Percentiles rank a stretch among this genome's conserved stretches.
phyloP scores from a whole-genome alignment of 495 filamentous ascomycete genomes.

The Cercophora sp. region DNA sequence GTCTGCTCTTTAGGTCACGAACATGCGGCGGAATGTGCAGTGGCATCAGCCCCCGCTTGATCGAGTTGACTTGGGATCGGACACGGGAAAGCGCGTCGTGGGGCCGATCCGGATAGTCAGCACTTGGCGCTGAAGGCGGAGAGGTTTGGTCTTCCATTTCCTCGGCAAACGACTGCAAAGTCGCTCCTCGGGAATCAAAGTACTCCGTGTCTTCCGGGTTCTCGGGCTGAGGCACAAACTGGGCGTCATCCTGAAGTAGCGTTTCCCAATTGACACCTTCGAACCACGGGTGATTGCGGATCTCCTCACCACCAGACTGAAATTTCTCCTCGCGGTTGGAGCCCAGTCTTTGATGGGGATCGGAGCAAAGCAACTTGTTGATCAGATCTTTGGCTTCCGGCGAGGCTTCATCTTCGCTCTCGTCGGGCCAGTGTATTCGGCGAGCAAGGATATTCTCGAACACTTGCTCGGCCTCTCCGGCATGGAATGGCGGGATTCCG shows the following conservation, averaged over 20 bases:
- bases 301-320: constrained; percentile 80
- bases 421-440: constrained; percentile 82
- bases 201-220: constrained; percentile 98
- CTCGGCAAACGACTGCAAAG: constrained; percentile 80
- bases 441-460: constrained; percentile 94
- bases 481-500: constrained; percentile 90
- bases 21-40: constrained; percentile 95
- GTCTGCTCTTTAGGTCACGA: constrained; percentile 76
- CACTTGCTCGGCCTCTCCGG: constrained; percentile 82
- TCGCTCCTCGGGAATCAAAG: constrained; percentile 89
- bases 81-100: constrained; percentile 93
- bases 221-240: constrained; percentile 89
- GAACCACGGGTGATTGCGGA: constrained; percentile 87
- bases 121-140: constrained; percentile 60
- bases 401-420: constrained; percentile 67
- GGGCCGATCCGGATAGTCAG: constrained; percentile 77
- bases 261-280: constrained; percentile 83
- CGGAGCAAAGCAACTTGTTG: constrained; percentile 77
- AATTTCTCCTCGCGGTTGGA: constrained; percentile 77
- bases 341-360: constrained; percentile 77
- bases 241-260: constrained; percentile 83
- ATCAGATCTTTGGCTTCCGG: constrained; percentile 89
- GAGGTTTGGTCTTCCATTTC: constrained; percentile 88
- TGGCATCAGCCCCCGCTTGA: constrained; percentile 87
- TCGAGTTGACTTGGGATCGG: constrained; percentile 71